Base-by-base conservation (phyloP, 2,329 filamentous ascomycete genomes). In the Exophiala spinifera region DNA sequence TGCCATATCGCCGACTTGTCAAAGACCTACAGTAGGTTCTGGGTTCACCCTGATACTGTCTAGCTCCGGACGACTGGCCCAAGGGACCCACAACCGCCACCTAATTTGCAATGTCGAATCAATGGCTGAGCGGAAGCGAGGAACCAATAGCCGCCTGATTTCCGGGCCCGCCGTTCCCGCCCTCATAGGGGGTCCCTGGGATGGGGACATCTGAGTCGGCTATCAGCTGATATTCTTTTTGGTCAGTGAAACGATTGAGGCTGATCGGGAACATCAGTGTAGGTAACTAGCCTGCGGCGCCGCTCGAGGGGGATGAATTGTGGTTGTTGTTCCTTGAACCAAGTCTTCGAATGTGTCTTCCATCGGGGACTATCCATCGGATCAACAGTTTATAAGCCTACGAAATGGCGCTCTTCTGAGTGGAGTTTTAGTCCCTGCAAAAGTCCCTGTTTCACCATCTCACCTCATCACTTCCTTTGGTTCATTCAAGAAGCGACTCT, bases 1-100 rank as follows among this genome's bases (percentile, higher is more conserved):
- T 45, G 43, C 43, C 43, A 45, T 45, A 45, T 45, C 43, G 43
- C 43, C 43, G 43, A 45, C 43, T 45, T 45, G 7, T 45, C 43
- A 45, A n/a, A 45, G 43, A 45, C 21, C 43, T 31, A 25, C 23
- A 25, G 23, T 19, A 45, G 21, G 43, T 45, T 45, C 43, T 8
- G 43, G 17, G 15, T 45, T 25, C 13, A 45, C 43, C 43, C 21
- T 19, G 21, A 45, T 14, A 45, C 15, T 14, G 4, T 45, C 43
- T 25, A 19, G 7, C 17, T 45, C 17, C 43, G 25, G 43, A 45
- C 43, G 15, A 19, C 21, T 25, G 21, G 43, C 43, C 43, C 43
- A 19, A 45, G 43, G 43, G 43, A 45, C 21, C 43, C 43, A 45
- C 43, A 45, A 45, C 43, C 43, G 43, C 43, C 43, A 45, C 43